These are phyloP conservation scores for Phyllachora maydis DNA, from an alignment of 2,329 filamentous ascomycete genomes.

Conservation along the genomic window DNA sequence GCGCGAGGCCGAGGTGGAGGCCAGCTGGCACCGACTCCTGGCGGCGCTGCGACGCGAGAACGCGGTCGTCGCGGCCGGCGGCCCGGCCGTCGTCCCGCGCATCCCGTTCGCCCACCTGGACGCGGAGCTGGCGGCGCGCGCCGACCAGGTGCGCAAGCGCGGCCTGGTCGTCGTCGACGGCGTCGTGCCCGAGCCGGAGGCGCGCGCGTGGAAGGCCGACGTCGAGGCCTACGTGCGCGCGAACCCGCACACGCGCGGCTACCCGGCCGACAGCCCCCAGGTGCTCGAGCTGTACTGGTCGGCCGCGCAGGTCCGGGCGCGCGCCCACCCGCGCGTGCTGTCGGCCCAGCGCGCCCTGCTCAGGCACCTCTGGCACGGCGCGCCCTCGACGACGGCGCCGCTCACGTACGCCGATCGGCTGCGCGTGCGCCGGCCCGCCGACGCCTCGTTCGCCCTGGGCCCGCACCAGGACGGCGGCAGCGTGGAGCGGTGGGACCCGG, in stretches of 20 bases:
- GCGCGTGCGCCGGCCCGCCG: conserved; percentile 51
- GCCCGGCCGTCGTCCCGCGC: conserved; percentile 28
- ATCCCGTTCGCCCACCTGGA: conserved; percentile 25
- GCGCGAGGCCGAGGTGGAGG: conserved; percentile 15
- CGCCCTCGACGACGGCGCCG: conserved; percentile 23
- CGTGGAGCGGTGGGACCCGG: conserved; percentile 53
- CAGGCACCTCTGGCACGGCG: conserved; percentile 35
- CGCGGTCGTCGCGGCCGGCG: conserved; percentile 19
- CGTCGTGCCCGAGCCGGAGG: conserved; percentile 41
- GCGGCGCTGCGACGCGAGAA: conserved; percentile 6
- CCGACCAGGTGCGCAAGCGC: conserved; percentile 33
- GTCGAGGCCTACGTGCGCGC: conserved; percentile 41
- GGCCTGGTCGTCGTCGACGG: conserved; percentile 44
- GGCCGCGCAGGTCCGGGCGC: conserved; percentile 41
- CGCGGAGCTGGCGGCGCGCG: conserved; percentile 12
- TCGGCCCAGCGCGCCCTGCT: conserved; percentile 40
- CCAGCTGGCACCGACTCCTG: conserved; percentile 9
- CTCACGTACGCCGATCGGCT: conserved; percentile 51
- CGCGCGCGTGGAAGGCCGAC: conserved; percentile 41
- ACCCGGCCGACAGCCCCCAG: conserved; percentile 43
- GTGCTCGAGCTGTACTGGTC: conserved; percentile 67
- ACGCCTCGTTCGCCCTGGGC: conserved; percentile 48
- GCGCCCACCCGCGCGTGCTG: conserved; percentile 45
- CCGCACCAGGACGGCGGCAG: conserved; percentile 58
- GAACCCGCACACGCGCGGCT: conserved; percentile 41